Conservation (phyloP, 805 yeast genomes). For the Clavispora carvajalis region DNA sequence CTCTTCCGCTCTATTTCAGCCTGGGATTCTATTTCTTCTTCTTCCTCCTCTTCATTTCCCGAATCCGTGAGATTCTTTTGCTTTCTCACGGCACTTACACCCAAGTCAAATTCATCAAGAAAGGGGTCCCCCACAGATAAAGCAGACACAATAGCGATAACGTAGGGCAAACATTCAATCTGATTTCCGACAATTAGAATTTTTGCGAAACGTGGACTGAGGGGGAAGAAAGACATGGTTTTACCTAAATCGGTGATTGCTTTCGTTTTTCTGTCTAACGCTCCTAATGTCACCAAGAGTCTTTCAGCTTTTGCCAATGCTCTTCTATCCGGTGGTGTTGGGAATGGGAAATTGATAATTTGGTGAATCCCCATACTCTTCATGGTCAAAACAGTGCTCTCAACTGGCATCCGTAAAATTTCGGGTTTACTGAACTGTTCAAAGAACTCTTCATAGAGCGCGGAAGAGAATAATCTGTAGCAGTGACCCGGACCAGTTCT, state of each 20-base stretch:
- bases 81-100: slow-evolving; percentile 32
- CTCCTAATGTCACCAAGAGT: slow-evolving; percentile 70
- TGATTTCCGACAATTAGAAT: slow-evolving; percentile 87
- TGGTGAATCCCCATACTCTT: slow-evolving; percentile 95
- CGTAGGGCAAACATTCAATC: slow-evolving; percentile 74
- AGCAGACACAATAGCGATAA: slow-evolving; percentile 89
- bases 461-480: slow-evolving; percentile 87
- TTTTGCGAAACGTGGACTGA: slow-evolving; percentile 90
- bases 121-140: slow-evolving; percentile 93
- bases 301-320: slow-evolving; percentile 62
- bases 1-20: slow-evolving; percentile 36
- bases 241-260: slow-evolving; percentile 72
- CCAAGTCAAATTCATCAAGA: slow-evolving; percentile 67
- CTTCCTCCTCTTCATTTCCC: slow-evolving; percentile 32
- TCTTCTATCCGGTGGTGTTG: slow-evolving; percentile 77
- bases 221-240: slow-evolving; percentile 85
- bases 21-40: slow-evolving; percentile 29
- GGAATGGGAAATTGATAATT: slow-evolving; percentile 89
- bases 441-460: slow-evolving; percentile 84
- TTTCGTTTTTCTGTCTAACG: slow-evolving; percentile 50
- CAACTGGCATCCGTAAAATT: slow-evolving; percentile 91
- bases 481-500: slow-evolving; percentile 99
- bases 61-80: slow-evolving; percentile 16
- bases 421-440: slow-evolving; percentile 83
- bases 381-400: slow-evolving; percentile 92